Percentiles rank a stretch among this genome's conserved stretches.
phyloP scores from a whole-genome alignment of 1,284 basidiomycete genomes.

The Chalciporus sp. region DNA sequence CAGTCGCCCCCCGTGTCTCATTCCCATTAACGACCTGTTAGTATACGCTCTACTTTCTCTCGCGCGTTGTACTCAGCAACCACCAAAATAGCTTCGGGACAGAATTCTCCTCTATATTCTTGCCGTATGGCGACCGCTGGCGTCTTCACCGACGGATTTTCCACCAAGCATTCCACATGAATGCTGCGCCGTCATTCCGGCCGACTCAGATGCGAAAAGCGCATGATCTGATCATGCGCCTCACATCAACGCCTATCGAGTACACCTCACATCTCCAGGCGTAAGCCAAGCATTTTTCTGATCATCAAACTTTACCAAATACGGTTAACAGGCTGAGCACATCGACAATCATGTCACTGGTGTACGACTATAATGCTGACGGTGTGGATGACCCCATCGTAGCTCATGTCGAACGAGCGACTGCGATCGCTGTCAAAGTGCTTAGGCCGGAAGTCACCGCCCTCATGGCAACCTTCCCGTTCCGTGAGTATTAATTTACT shows the following conservation, averaged over 20 bases:
- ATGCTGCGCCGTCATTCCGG: slow-evolving; percentile 20
- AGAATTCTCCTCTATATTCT: slow-evolving; percentile 23
- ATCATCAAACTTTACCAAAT: neutral
- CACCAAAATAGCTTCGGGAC: slow-evolving; percentile 15
- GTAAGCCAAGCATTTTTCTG: slow-evolving; percentile 9
- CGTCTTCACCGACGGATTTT: slow-evolving; percentile 32
- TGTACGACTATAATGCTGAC: slow-evolving; percentile 24
- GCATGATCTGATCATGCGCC: slow-evolving; percentile 20
- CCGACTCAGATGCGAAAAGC: slow-evolving; percentile 26
- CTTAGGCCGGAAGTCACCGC: slow-evolving; percentile 23
- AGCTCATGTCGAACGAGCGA: slow-evolving; percentile 12
- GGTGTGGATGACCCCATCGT: slow-evolving; percentile 23
- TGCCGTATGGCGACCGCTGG: slow-evolving; percentile 30
- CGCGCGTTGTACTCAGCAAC: neutral
- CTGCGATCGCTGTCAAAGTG: slow-evolving; percentile 11
- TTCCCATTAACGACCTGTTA: slow-evolving; percentile 22
- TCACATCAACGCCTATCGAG: slow-evolving; percentile 6
- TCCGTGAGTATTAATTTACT: slow-evolving; percentile 13
- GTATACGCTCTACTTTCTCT: neutral
- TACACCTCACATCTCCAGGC: slow-evolving; percentile 19
- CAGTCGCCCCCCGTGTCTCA: slow-evolving; percentile 19
- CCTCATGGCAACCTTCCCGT: slow-evolving; percentile 18
- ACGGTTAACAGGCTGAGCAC: slow-evolving; percentile 16
- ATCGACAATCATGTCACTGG: slow-evolving; percentile 25
- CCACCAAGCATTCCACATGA: slow-evolving; percentile 25